These are phyloP conservation scores for Torulaspora delbrueckii DNA, from an alignment of 805 yeast genomes.

Conservation along the genomic window DNA sequence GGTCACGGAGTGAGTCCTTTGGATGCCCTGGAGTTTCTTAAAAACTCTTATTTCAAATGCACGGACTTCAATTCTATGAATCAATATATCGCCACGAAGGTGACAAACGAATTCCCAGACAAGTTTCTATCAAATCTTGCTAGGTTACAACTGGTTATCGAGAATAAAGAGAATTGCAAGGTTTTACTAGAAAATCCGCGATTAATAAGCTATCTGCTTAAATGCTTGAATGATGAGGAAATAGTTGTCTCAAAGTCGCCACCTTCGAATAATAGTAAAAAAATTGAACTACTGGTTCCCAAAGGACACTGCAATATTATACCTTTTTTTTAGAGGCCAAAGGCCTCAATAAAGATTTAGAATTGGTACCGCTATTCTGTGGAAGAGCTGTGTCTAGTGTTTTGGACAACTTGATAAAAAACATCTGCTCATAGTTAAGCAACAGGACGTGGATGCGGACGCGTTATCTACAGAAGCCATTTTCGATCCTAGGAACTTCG, in stretches of 20 bases:
- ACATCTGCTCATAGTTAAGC: not conserved
- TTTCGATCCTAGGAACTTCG: constrained; percentile 1
- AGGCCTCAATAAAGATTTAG: constrained; percentile 6
- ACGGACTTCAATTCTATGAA: constrained; percentile 25
- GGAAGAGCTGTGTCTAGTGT: constrained; percentile 15
- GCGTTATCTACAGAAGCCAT: not conserved
- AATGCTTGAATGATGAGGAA: constrained; percentile 12
- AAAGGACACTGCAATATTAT: constrained; percentile 18
- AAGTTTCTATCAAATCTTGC: constrained; percentile 28
- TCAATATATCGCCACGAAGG: constrained; percentile 14
- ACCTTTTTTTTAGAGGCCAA: constrained; percentile 13
- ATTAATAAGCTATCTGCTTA: constrained; percentile 20
- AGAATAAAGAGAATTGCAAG: constrained; percentile 14
- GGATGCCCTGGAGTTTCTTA: constrained; percentile 41
- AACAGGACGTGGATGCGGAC: not conserved
- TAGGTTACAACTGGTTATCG: constrained; percentile 12
- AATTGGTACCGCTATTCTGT: constrained; percentile 8
- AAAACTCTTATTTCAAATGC: constrained; percentile 37
- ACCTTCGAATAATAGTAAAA: not conserved
- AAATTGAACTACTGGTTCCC: constrained; percentile 9
- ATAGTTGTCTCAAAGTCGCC: not conserved
- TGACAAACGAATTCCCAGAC: constrained; percentile 29
- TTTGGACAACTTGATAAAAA: constrained; percentile 5
- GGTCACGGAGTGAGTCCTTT: constrained; percentile 35
- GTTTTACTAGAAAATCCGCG: constrained; percentile 16